Percentiles rank a stretch among this genome's conserved stretches.
Conservation (phyloP, 2,329 filamentous ascomycete species). For the Fusarium tuaranense region DNA sequence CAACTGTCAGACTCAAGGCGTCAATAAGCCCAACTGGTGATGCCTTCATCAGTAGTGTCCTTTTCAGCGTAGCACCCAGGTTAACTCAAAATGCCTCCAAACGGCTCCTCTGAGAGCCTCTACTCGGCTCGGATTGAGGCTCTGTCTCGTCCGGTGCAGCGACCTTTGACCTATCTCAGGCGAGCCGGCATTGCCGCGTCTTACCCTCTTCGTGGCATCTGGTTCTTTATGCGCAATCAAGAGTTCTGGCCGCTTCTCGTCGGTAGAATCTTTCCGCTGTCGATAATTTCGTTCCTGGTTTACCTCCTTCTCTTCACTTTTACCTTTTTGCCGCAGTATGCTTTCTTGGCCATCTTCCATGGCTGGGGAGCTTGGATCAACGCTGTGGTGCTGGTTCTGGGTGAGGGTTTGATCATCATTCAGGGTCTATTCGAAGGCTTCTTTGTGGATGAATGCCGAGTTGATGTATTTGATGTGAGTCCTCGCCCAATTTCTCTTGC, state of each 20-base stretch:
- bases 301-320: conserved; percentile 90
- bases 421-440: conserved; percentile 80
- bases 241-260: conserved; percentile 87
- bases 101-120: conserved; percentile 12
- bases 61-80: neutral
- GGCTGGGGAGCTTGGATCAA: conserved; percentile 90
- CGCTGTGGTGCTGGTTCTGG: conserved; percentile 87
- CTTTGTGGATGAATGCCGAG: conserved; percentile 82
- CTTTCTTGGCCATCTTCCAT: conserved; percentile 91
- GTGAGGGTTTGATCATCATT: conserved; percentile 80
- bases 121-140: conserved; percentile 30
- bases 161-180: conserved; percentile 56
- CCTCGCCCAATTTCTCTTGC: too few relatives aligned
- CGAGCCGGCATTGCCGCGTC: conserved; percentile 61
- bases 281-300: conserved; percentile 84
- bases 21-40: conserved; percentile 16
- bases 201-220: conserved; percentile 78
- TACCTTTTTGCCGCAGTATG: conserved; percentile 88
- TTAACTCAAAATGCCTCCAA: conserved; percentile 33
- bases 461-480: conserved; percentile 85
- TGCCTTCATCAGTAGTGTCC: conserved; percentile 17
- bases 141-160: conserved; percentile 45
- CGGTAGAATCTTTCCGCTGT: conserved; percentile 81
- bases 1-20: neutral
- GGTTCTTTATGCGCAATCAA: conserved; percentile 81